Evolutionary conservation across 2,329 filamentous ascomycete genomes (phyloP), one percentile per base, ranked within the genome.

Genomic region (Fusarium kyushuense): DNA sequence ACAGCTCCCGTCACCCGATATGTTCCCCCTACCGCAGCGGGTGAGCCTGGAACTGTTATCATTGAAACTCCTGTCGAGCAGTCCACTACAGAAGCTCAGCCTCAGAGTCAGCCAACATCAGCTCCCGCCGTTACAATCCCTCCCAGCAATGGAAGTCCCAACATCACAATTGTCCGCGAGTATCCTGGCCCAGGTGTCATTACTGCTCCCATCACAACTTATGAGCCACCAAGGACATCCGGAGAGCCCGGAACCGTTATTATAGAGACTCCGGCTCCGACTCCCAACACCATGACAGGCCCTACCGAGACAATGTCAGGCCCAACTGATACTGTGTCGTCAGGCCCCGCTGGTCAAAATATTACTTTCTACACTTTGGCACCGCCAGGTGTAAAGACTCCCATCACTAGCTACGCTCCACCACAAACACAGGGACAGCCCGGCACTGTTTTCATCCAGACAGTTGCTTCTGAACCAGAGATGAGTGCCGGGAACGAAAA

Each of bases 371-470:
- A 67, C 19, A 65, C 57, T 5, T 43, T 58, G 12, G 66, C 65
- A 2, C 61, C 57, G 17, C 33, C 41, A 3, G 63, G 55, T 7
- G 49, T 63, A 6, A 62, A 53, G 8, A 42, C 19, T 5, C 61
- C 52, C 11, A 35, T 51, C 23, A 65, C 65, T 5, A 68, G 60
- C 23, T 68, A 68, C 30, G 49, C 38, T 16, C 40, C 55, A 13
- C 65, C 65, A 11, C 65, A 51, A 14, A 66, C 52, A 13, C 35
- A 19, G 3, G 64, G 64, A 2, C 58, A 68, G 10, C 30, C 54
- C 8, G 65, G 65, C 29, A 69, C 65, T 10, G 55, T 68, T 9
- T 53, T 65, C 17, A 61, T 68, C 5, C 38, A 68, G 17, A 65
- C 65, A 2, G 48, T 63, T 33, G 59, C 48, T 17, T 16, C 53